Evolutionary conservation across 371 early-diverging fungal genomes (phyloP).

Genomic region (Nosema muscidifuracis): DNA sequence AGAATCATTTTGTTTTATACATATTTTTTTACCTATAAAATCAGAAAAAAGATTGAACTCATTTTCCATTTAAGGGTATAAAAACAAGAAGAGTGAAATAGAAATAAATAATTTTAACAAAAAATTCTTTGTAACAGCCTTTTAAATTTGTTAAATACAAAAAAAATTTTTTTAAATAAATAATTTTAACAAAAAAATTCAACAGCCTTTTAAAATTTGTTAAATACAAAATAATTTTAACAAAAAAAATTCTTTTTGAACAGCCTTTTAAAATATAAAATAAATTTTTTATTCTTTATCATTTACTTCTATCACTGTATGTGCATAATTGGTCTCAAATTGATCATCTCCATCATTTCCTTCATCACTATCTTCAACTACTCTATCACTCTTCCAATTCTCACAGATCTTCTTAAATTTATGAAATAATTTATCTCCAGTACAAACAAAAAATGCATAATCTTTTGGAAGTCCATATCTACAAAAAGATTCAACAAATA

Average conservation of each 20-base stretch:
- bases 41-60: not conserved
- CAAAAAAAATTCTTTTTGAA: no score
- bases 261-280: not conserved
- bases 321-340: not conserved
- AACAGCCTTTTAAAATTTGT: no score
- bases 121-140: no score
- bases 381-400: constrained; percentile 24
- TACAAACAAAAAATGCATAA: constrained; percentile 17
- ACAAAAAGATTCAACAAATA: constrained; percentile 23
- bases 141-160: no score
- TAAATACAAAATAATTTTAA: no score
- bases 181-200: not conserved
- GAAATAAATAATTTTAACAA: not conserved
- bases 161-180: no score
- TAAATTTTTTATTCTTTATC: not conserved
- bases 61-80: constrained; percentile 10
- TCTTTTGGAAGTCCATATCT: constrained; percentile 34
- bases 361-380: constrained; percentile 20
- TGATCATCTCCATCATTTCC: constrained; percentile 5
- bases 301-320: not conserved
- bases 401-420: constrained; percentile 13
- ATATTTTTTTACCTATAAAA: not conserved
- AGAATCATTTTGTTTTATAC: not conserved
- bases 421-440: constrained; percentile 7
- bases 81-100: not conserved